Conservation (phyloP, 176 grass and related monocot species). For the Cenchrus americanus region DNA sequence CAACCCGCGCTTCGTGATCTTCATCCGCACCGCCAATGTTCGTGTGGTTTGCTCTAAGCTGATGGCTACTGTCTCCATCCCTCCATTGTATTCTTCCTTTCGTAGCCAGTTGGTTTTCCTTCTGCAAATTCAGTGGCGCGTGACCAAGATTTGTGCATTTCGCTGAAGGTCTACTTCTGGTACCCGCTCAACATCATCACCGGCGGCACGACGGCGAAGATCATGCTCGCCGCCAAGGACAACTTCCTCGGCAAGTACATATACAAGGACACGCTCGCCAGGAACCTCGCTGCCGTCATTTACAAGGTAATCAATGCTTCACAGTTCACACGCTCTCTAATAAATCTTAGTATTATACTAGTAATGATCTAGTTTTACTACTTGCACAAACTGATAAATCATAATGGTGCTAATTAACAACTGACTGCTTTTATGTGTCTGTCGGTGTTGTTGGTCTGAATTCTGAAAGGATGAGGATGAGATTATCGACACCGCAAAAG, state of each 20-base stretch:
- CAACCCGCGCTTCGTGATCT: conserved; percentile 92
- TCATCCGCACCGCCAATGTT: conserved; percentile 87
- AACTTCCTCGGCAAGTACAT: conserved; percentile 98
- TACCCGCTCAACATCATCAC: conserved; percentile 87
- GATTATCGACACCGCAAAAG: conserved; percentile 67
- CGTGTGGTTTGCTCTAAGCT: not conserved
- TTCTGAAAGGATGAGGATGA: conserved; percentile 81
- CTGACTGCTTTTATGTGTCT: conserved; percentile 11
- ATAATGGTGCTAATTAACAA: not conserved
- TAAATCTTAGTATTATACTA: too few species aligned
- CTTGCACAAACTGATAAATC: not conserved
- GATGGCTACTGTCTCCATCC: not conserved
- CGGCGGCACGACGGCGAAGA: conserved; percentile 96
- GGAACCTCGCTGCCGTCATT: conserved; percentile 83
- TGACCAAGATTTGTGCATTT: not conserved
- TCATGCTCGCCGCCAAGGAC: conserved; percentile 93
- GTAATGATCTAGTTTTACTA: not conserved
- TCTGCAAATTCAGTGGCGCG: not conserved
- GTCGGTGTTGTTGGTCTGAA: not conserved
- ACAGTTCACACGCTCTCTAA: not conserved
- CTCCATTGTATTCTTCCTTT: not conserved
- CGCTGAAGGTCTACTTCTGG: conserved; percentile 88
- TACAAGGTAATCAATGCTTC: conserved; percentile 61
- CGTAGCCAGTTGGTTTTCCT: not conserved
- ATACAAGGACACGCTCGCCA: conserved; percentile 87